Evolutionary conservation across 1,284 basidiomycete species (phyloP), one percentile per base, ranked within the genome.

Genomic region (Melampsora occidentalis): DNA sequence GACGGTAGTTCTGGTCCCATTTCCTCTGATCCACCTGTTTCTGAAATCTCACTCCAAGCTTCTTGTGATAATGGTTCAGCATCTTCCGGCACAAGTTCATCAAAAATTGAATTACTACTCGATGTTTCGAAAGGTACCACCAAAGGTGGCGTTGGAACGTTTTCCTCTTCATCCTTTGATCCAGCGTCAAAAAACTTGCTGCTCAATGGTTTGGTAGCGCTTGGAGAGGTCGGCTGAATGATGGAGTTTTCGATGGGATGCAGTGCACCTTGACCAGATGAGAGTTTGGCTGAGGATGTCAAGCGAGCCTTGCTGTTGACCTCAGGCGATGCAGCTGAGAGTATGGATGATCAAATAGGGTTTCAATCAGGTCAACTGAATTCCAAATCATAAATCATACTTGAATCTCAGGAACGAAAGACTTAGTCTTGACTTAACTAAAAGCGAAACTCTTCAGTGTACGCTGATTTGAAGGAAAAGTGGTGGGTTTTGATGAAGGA

Each of bases 381-480:
- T 5, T 42, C 39, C 2, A 42, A 10, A 42, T 42, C 39, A 42
- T 42, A 42, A 5, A 42, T 42, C 12, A 42, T 9, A 42, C 6
- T 42, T 42, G 39, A 7, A 12, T 12, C 39, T 42, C 6, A 42
- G 10, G 39, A 6, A 42, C 10, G 12, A 42, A 42, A 42, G 10
- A 42, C 39, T 12, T 7, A 42, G 39, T 42, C 10, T 42, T 42
- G 39, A 42, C 39, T 42, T 73, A n/a, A 73, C 71, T 73, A 57
- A 73, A 73, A 48, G 64, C 63, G 64, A 73, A 73, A 51, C 66
- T 59, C n/a, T 73, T 73, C 4, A 73, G 63, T 5, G 71, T 73
- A 53, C 63, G 33, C 53, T 73, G 71, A 28, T 67, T 66, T 35
- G 28, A n/a, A 28, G 63, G 66, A 51, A 67, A 28, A 18, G 64